Evolutionary conservation across 495 filamentous ascomycete species (phyloP).

Genomic region (Aspergillus olivimuriae): DNA sequence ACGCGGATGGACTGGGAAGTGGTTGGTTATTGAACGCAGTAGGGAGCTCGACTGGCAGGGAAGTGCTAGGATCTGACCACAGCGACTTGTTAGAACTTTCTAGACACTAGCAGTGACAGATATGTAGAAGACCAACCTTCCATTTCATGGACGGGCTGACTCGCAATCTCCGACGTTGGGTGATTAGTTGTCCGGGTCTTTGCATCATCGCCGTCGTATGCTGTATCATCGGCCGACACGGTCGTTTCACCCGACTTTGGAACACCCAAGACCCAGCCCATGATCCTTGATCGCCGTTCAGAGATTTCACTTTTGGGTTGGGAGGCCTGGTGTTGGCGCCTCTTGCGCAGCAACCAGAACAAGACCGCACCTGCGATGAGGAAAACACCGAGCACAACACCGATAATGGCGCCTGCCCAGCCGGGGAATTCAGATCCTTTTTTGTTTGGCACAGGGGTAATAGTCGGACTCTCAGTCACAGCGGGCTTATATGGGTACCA

Average conservation of each 20-base stretch:
- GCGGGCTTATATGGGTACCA: conserved; percentile 54
- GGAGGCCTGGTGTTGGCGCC: conserved; percentile 6
- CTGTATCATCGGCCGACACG: background rate
- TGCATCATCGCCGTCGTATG: conserved; percentile 2
- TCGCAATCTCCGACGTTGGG: background rate
- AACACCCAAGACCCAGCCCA: conserved; percentile 5
- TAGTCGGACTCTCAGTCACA: conserved; percentile 4
- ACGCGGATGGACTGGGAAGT: background rate
- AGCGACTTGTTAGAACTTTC: too few species aligned
- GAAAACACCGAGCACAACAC: conserved; percentile 58
- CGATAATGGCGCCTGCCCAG: conserved; percentile 60
- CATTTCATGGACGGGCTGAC: conserved; percentile 10
- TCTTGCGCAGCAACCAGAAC: conserved; percentile 49
- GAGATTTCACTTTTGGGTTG: conserved; percentile 4
- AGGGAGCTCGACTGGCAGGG: conserved; percentile 8
- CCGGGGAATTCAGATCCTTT: conserved; percentile 41
- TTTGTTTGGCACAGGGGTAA: background rate
- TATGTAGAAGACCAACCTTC: too few species aligned
- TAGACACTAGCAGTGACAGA: too few species aligned
- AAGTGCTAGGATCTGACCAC: background rate
- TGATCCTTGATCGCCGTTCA: background rate
- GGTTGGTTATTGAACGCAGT: conserved; percentile 7
- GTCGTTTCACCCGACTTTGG: conserved; percentile 1
- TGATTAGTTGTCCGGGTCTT: background rate
- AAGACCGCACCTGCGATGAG: conserved; percentile 48